Evolutionary conservation across 139 green algal species (phyloP), one percentile per base, ranked within the genome.

Genomic region (Tetradesmus lagerheimii): DNA sequence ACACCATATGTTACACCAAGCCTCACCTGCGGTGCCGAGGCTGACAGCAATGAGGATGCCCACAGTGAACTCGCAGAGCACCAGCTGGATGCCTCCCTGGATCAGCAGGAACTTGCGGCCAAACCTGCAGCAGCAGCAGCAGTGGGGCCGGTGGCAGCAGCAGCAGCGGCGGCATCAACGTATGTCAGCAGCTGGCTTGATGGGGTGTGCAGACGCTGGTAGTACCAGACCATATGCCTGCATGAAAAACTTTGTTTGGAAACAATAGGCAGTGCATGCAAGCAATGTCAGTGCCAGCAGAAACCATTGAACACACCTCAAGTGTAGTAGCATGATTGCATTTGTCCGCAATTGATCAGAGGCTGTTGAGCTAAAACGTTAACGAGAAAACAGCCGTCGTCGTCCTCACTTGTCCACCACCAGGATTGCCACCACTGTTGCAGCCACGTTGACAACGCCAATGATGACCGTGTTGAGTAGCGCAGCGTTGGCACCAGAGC

Each of bases 391-490:
- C 31, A n/a, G n/a, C n/a, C n/a, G n/a, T n/a, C n/a, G n/a, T n/a
- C n/a, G n/a, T 31, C 0, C 83, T 43, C 38, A 89, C 78, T 29
- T 82, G 89, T 97, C 95, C 4, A 97, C 95, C 35, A 91, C 86
- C 12, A 92, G 89, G 62, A 97, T 93, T 16, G 88, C 88, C 12
- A 91, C 76, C 4, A 91, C 43, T 12, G 91, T 93, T 31, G 75
- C 85, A 1, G 47, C 82, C 39, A 93, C 91, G 62, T 93, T 93
- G 74, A 91, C 88, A 29, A 29, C 79, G 3, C 88, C 88, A 50
- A 87, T 91, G 39, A 91, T 80, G 62, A 87, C 79, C 2, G 88
- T 87, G 80, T 86, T 87, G 9, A 91, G 79, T 62, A 91, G 80
- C 6, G 88, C 88, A 64, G 88, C 88, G n/a, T 91, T 64, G 75